These are phyloP conservation scores for Rhizopogon roseolus DNA, from an alignment of 768 basidiomycete genomes.

Conservation along the genomic window DNA sequence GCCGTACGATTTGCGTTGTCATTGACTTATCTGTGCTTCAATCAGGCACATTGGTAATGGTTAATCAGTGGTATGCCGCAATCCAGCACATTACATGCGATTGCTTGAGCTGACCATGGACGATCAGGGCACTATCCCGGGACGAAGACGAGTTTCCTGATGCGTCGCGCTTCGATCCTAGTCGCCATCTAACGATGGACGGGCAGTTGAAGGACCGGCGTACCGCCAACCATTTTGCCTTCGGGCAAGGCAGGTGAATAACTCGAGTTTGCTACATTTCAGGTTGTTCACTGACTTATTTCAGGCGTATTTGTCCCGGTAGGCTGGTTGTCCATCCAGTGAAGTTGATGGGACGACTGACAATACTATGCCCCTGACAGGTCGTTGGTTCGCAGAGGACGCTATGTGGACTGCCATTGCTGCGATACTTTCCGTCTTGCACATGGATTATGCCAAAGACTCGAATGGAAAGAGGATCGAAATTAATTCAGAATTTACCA, in stretches of 20 bases:
- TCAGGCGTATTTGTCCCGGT: not conserved
- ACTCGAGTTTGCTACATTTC: not conserved
- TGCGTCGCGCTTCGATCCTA: conserved; percentile 1
- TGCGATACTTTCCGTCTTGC: not conserved
- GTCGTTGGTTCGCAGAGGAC: not conserved
- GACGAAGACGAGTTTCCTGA: not conserved
- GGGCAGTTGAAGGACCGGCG: not conserved
- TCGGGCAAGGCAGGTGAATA: not conserved
- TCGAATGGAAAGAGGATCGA: no score
- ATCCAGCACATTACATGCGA: no score
- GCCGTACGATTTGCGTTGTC: no score
- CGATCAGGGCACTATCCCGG: not conserved
- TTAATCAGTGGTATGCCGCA: conserved; percentile 15
- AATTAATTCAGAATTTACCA: no score
- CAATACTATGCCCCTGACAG: not conserved
- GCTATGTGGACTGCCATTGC: not conserved
- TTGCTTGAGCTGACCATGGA: not conserved
- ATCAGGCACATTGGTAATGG: conserved; percentile 9
- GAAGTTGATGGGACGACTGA: no score
- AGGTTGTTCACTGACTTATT: no score
- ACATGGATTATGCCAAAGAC: not conserved
- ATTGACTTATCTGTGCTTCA: no score
- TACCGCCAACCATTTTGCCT: not conserved
- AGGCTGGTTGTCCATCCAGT: not conserved
- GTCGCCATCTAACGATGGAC: not conserved